Conservation (phyloP, 495 filamentous ascomycete species). For the Podospora sp. region DNA sequence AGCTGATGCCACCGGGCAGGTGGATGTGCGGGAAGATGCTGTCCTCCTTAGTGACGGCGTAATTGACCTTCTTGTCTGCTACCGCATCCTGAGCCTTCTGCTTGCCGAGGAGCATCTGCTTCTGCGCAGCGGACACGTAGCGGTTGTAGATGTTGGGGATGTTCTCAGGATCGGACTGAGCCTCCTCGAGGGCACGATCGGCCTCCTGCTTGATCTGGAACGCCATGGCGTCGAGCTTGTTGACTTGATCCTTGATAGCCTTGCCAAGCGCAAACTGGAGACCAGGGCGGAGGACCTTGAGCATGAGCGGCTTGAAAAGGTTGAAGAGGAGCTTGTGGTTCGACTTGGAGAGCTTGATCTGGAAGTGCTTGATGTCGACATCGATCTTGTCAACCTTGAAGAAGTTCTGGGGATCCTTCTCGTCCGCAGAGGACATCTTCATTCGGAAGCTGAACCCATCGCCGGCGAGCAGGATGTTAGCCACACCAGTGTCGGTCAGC, state of each 20-base stretch:
- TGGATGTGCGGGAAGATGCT: slow-evolving; percentile 87
- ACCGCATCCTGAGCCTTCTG: slow-evolving; percentile 63
- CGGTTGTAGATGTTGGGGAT: slow-evolving; percentile 83
- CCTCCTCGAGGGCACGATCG: slow-evolving; percentile 67
- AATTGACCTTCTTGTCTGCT: slow-evolving; percentile 79
- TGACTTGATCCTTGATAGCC: slow-evolving; percentile 77
- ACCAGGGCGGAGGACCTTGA: slow-evolving; percentile 80
- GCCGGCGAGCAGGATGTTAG: slow-evolving; percentile 88
- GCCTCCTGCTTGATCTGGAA: slow-evolving; percentile 82
- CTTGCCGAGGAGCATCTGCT: slow-evolving; percentile 71
- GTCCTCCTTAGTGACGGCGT: slow-evolving; percentile 85
- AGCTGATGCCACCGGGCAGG: slow-evolving; percentile 86
- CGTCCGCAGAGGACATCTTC: slow-evolving; percentile 79
- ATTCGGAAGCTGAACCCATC: slow-evolving; percentile 90
- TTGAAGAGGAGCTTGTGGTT: slow-evolving; percentile 90
- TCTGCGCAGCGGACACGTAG: slow-evolving; percentile 76
- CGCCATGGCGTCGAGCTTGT: slow-evolving; percentile 67
- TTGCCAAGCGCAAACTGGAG: slow-evolving; percentile 87
- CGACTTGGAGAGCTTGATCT: slow-evolving; percentile 90
- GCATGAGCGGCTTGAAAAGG: slow-evolving; percentile 84
- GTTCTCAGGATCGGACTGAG: slow-evolving; percentile 71
- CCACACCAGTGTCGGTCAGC: slow-evolving; percentile 84
- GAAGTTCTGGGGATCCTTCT: slow-evolving; percentile 75
- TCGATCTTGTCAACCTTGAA: slow-evolving; percentile 91
- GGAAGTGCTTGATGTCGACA: slow-evolving; percentile 80